Percentiles rank a stretch among this genome's conserved stretches.
Conservation (phyloP, 2,329 filamentous ascomycete genomes). For the Talaromyces verruculosus region DNA sequence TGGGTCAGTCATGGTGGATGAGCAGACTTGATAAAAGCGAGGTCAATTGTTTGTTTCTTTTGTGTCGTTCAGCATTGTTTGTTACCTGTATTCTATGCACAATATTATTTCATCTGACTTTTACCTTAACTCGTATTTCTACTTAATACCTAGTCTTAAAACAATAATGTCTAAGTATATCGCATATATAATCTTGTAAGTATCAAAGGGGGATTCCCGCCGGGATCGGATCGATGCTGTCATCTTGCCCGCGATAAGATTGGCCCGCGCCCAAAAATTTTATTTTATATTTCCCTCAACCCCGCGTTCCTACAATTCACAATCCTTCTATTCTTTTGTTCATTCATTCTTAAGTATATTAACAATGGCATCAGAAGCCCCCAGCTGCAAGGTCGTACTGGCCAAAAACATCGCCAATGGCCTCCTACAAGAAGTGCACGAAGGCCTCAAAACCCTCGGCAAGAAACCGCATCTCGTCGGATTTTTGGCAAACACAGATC, state of each 20-base stretch:
- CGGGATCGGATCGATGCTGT: conserved; percentile 18
- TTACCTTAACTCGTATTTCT: too few relatives aligned
- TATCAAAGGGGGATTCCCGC: not conserved
- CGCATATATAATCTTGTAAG: not conserved
- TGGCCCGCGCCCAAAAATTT: conserved; percentile 18
- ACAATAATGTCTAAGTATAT: too few relatives aligned
- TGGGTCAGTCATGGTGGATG: not conserved
- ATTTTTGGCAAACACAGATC: conserved; percentile 89
- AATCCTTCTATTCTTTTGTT: not conserved
- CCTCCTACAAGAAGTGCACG: conserved; percentile 73
- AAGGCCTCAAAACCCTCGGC: conserved; percentile 70
- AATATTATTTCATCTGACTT: not conserved
- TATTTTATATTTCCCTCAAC: conserved; percentile 6
- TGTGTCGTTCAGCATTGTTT: conserved; percentile 1
- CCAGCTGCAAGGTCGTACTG: conserved; percentile 81
- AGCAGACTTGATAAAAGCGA: conserved; percentile 6
- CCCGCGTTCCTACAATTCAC: conserved; percentile 8
- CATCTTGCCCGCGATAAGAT: conserved; percentile 13
- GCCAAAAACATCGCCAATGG: conserved; percentile 83
- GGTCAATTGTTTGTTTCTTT: conserved; percentile 8
- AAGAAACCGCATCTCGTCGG: conserved; percentile 79
- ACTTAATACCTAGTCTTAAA: not conserved
- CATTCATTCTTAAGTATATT: not conserved
- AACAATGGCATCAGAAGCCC: conserved; percentile 3
- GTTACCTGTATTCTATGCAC: conserved; percentile 8